Evolutionary conservation across 768 basidiomycete genomes (phyloP), one percentile per base, ranked within the genome.

Genomic region (Wakefieldia striispora): DNA sequence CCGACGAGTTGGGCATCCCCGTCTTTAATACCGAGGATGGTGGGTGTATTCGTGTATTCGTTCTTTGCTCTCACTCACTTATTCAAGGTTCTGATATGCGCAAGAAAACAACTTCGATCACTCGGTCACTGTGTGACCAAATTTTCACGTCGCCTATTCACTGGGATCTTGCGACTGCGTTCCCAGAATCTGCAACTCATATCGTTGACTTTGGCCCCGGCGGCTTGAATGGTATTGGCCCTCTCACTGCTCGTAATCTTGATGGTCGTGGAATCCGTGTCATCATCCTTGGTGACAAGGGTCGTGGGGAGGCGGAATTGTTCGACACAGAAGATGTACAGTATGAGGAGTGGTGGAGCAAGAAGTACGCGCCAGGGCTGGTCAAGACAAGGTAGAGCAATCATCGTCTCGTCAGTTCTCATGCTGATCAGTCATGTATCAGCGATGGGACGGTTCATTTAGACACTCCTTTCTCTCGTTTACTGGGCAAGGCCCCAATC

Each of bases 191-290:
- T 9, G 92, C 94, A 0, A 98, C 95, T 4, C 97, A 99, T 67
- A 88, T 91, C 3, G 74, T 98, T 54, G 97, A 99, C 70, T 98
- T 99, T 60, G 97, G 97, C 45, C 92, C 97, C 2, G 95, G 97
- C 53, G 95, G 95, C 13, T 64, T 90, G 47, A 91, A 87, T 62
- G 95, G 97, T 12, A 95, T 97, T 56, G 95, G 95, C 36, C 84
- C 87, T 45, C 77, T 97, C 48, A 95, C 94, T 37, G 84, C 87
- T 4, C 83, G 88, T 59, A 95, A 94, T 70, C 76, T 95, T 39
- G 93, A 97, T 59, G 97, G 97, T 13, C 86, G 91, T 24, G 97
- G 97, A 46, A 83, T 99, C 26, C 85, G 93, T 40, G 84, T 95
- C 42, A 79, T 98, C 55, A 83, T 95, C 56, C 79, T 86, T 17